phyloP scores from a whole-genome alignment of 202 grass and related monocot genomes.

The Musa balbisiana region DNA sequence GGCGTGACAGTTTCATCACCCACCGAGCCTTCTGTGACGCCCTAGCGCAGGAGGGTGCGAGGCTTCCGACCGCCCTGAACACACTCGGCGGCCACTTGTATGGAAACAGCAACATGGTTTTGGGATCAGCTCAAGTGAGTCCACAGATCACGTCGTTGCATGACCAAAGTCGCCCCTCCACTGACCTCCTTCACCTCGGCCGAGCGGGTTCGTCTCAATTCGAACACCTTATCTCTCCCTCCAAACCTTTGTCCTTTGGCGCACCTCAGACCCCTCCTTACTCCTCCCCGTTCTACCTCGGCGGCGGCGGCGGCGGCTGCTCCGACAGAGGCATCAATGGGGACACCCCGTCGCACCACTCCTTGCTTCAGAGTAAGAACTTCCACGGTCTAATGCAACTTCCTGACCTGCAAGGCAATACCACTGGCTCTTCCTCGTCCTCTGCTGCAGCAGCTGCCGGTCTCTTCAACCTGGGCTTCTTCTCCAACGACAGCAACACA shows the following conservation, averaged over 20 bases:
- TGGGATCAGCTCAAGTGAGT: constrained; percentile 66
- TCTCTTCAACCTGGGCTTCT: constrained; percentile 72
- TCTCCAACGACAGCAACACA: constrained; percentile 42
- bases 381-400: constrained; percentile 88
- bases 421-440: neutral
- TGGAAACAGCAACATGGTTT: constrained; percentile 58
- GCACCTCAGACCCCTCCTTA: constrained; percentile 28
- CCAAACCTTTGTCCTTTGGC: constrained; percentile 49
- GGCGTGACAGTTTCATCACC: constrained; percentile 97
- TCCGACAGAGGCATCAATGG: constrained; percentile 26
- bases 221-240: constrained; percentile 59
- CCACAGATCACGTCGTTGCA: constrained; percentile 38
- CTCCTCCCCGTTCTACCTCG: constrained; percentile 47
- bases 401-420: constrained; percentile 61
- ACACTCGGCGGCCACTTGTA: constrained; percentile 65
- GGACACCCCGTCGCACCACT: constrained; percentile 18
- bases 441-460: constrained; percentile 15
- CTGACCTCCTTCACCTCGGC: constrained; percentile 59
- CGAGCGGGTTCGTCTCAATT: constrained; percentile 34
- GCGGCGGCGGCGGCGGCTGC: constrained; percentile 6
- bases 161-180: constrained; percentile 45
- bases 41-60: constrained; percentile 67
- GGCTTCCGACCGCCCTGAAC: constrained; percentile 66
- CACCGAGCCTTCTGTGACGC: constrained; percentile 93
- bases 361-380: constrained; percentile 55